Percentiles rank a stretch among this genome's conserved stretches.
phyloP scores from a whole-genome alignment of 495 filamentous ascomycete genomes.

The Lophiostoma macrostomum region DNA sequence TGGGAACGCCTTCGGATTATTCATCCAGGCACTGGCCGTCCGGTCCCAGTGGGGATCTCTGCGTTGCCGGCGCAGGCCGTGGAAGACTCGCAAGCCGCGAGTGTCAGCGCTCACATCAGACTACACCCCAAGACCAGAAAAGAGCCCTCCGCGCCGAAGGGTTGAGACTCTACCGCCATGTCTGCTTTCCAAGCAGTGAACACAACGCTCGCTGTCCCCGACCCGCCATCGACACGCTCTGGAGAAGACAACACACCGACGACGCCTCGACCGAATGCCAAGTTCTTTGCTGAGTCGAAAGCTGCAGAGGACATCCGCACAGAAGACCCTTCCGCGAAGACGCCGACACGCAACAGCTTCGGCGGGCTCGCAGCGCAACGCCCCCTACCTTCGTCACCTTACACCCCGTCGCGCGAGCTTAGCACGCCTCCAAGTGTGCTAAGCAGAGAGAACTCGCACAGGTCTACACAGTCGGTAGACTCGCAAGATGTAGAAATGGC shows the following conservation, averaged over 20 bases:
- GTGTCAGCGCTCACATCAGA: constrained; percentile 19
- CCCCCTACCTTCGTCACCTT: constrained; percentile 58
- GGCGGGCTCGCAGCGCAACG: constrained; percentile 54
- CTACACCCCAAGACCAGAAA: not conserved
- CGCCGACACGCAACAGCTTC: constrained; percentile 63
- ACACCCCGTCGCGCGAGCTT: constrained; percentile 52
- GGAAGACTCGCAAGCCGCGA: constrained; percentile 13
- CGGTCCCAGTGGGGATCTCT: constrained; percentile 6
- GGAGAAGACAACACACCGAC: constrained; percentile 60
- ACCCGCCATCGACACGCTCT: constrained; percentile 50
- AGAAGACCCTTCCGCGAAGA: constrained; percentile 47
- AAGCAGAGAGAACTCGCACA: constrained; percentile 60
- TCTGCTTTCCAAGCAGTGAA: constrained; percentile 75
- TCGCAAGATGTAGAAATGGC: constrained; percentile 76
- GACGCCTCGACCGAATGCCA: constrained; percentile 54
- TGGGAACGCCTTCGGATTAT: not conserved
- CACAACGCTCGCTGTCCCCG: constrained; percentile 53
- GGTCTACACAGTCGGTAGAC: constrained; percentile 60
- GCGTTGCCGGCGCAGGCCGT: constrained; percentile 18
- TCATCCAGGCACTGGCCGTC: constrained; percentile 8
- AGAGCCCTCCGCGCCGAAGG: not conserved
- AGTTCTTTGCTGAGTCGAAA: constrained; percentile 42
- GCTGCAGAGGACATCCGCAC: constrained; percentile 41
- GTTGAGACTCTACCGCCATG: constrained; percentile 38
- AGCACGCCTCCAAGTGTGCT: constrained; percentile 39